Base-by-base conservation (phyloP, 129 eudicot genomes). In the Flaveria bidentis region DNA sequence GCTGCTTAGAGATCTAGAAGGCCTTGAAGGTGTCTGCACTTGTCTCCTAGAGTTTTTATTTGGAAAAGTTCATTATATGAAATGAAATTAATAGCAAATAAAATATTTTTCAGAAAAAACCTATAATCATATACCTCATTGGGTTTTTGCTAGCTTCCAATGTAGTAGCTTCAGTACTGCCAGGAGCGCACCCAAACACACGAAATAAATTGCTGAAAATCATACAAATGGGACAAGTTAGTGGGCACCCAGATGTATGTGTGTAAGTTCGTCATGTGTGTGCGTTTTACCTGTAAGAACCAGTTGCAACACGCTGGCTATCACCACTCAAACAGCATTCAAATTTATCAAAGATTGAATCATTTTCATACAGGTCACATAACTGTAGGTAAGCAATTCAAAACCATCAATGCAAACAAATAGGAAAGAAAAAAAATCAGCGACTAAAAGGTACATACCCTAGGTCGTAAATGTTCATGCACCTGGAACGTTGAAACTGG, bases 251-350 rank as follows among this genome's bases (percentile, higher is more conserved):
- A 12, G 4, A 60, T 22, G 44, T 22, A 22, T 22, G 25, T 60
- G 12, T 15, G 9, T 28, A 36, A 6, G 18, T n/a, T 1, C 14
- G 46, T 1, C 14, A 1, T 58, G 11, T 26, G 67, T 33, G 45
- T 28, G 44, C 1, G 42, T 12, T 12, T 12, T 63, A 86, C 97
- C 97, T 91, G 86, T 91, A 91, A 81, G 97, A 91, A 75, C 97
- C 94, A 47, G 97, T 91, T 71, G 94, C 91, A 33, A 88, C 87
- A 44, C 90, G 88, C 74, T 18, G 84, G 71, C 97, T 91, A 85
- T 91, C 97, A 56, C 97, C 97, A 74, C 97, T 91, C 78, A 91
- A 72, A 81, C 95, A 91, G 65, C 97, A 91, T 71, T 91, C 97
- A 73, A 91, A 91, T 77, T 91, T 91, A 74, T 91, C 95, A 64